These are phyloP conservation scores for Colletotrichum lupini DNA, from an alignment of 2,329 filamentous ascomycete genomes.

Conservation along the genomic window DNA sequence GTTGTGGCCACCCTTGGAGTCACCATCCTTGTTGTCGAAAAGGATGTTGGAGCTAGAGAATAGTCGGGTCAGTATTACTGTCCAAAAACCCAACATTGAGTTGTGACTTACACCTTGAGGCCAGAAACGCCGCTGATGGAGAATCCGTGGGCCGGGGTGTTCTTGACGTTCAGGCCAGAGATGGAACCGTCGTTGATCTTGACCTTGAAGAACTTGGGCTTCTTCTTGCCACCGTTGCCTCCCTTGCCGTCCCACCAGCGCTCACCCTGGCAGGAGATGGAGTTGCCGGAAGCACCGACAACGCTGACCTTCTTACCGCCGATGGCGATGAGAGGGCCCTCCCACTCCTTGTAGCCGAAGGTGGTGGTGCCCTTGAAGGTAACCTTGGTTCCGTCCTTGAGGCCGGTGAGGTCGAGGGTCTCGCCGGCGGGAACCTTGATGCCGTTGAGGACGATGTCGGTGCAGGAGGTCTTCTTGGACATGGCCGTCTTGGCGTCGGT, in stretches of 20 bases:
- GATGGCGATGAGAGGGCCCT: slow-evolving; percentile 71
- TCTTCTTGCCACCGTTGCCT: slow-evolving; percentile 68
- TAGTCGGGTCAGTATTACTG: not conserved
- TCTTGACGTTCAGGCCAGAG: slow-evolving; percentile 51
- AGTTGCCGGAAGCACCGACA: slow-evolving; percentile 59
- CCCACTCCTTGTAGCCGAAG: slow-evolving; percentile 75
- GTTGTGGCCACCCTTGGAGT: slow-evolving; percentile 57
- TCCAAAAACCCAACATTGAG: too few relatives aligned
- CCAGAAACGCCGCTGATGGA: slow-evolving; percentile 50
- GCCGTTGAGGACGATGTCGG: slow-evolving; percentile 64
- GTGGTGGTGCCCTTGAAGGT: slow-evolving; percentile 74
- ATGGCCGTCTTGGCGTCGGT: slow-evolving; percentile 59
- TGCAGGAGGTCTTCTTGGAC: slow-evolving; percentile 61
- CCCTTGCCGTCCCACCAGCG: slow-evolving; percentile 73
- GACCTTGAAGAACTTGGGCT: slow-evolving; percentile 71
- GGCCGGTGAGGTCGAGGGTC: slow-evolving; percentile 67
- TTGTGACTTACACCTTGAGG: slow-evolving; percentile 47
- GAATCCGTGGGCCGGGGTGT: slow-evolving; percentile 55
- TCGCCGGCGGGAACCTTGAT: slow-evolving; percentile 67
- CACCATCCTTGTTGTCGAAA: slow-evolving; percentile 52
- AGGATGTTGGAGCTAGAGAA: slow-evolving; percentile 45
- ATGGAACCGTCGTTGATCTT: slow-evolving; percentile 52
- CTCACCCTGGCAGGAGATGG: slow-evolving; percentile 67
- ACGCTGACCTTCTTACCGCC: slow-evolving; percentile 67
- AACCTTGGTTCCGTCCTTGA: slow-evolving; percentile 58